Conservation (phyloP, 2,329 filamentous ascomycete genomes). For the Emergomyces africanus region DNA sequence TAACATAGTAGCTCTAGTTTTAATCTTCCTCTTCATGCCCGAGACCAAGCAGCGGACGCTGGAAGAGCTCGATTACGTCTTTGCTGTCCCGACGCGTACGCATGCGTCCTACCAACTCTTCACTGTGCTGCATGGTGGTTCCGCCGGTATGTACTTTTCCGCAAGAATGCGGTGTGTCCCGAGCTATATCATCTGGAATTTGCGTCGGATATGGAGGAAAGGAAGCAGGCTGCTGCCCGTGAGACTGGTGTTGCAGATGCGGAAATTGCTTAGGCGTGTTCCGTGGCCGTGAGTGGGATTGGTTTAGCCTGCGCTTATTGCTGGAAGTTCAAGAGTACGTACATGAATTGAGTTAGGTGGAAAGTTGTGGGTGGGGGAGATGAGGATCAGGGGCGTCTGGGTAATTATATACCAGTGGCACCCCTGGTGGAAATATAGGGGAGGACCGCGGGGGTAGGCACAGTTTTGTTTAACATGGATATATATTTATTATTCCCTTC, state of each 20-base stretch:
- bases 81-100: constrained; percentile 46
- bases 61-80: constrained; percentile 47
- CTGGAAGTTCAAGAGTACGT: background rate
- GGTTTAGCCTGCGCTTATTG: background rate
- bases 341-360: background rate
- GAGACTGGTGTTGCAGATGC: background rate
- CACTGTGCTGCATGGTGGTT: constrained; percentile 47
- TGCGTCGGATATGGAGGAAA: background rate
- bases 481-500: background rate
- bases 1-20: constrained; percentile 47
- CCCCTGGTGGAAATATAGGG: background rate
- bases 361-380: background rate
- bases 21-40: constrained; percentile 51
- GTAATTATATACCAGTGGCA: background rate
- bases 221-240: background rate
- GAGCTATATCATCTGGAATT: constrained; percentile 31
- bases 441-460: background rate
- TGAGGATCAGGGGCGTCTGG: background rate
- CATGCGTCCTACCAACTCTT: constrained; percentile 47
- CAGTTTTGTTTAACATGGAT: background rate
- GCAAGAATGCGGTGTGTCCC: constrained; percentile 34
- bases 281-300: background rate
- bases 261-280: background rate
- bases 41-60: constrained; percentile 44
- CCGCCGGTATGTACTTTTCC: constrained; percentile 42